Evolutionary conservation across 169 alveolate genomes (phyloP).

Genomic region (Plasmodium fragile): DNA sequence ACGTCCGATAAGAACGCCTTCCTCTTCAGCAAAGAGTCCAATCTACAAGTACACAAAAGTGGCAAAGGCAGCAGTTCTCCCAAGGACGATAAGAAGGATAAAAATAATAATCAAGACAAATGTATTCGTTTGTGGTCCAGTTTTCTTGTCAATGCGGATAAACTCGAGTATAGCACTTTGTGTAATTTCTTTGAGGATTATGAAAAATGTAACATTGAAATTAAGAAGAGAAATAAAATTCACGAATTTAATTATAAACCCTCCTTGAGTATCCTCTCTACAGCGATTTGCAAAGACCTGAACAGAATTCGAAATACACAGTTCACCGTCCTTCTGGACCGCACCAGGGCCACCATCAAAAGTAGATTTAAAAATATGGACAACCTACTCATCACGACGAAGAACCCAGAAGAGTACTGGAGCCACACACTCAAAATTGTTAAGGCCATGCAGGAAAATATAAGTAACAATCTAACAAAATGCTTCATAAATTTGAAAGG

Average conservation of each 20-base stretch:
- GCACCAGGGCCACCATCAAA: conserved; percentile 31
- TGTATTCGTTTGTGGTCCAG: conserved; percentile 65
- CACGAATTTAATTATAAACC: conserved; percentile 75
- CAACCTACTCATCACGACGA: conserved; percentile 17
- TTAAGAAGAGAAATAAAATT: not conserved
- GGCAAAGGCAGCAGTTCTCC: not conserved
- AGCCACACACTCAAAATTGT: conserved; percentile 8
- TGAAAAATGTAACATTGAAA: conserved; percentile 52
- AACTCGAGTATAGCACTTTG: conserved; percentile 35
- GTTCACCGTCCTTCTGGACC: conserved; percentile 17
- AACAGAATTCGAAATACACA: conserved; percentile 66
- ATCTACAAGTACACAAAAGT: conserved; percentile 20
- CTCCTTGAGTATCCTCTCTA: conserved; percentile 23
- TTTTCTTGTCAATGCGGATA: conserved; percentile 58
- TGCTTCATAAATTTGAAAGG: conserved; percentile 64
- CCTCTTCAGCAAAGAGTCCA: conserved; percentile 70
- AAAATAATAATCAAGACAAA: conserved; percentile 21
- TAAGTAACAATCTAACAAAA: conserved; percentile 33
- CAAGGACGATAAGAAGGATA: not conserved
- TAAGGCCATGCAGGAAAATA: conserved; percentile 22
- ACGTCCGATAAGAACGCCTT: conserved; percentile 71
- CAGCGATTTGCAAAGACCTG: conserved; percentile 52
- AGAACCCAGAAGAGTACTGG: conserved; percentile 71
- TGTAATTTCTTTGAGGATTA: conserved; percentile 44
- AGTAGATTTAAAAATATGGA: conserved; percentile 55